Evolutionary conservation across 2,329 filamentous ascomycete species (phyloP), one percentile per base, ranked within the genome.

Genomic region (Colletotrichum somersetense): DNA sequence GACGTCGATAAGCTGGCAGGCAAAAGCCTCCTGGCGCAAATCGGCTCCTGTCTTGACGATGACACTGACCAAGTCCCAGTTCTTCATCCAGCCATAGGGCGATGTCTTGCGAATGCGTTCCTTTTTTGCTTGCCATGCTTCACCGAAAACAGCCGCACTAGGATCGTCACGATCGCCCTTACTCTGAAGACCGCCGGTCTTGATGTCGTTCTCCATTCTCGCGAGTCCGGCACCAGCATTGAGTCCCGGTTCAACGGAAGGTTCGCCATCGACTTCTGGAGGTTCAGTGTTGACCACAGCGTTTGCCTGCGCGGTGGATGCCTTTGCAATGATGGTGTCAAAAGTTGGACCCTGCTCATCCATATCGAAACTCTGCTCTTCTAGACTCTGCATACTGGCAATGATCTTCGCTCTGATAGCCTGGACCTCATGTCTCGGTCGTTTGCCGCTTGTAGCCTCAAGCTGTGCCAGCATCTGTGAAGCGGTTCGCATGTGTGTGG

Each of bases 21-120:
- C 93, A 80, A 96, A 96, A 0, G 93, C 93, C 81, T 96, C 93
- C 83, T 96, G 93, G 62, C 93, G 88, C 73, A 96, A 84, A 81
- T 96, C 93, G 2, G 92, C 92, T 3, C 93, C 93, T 14, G 93
- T 96, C 84, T 96, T 96, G 76, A 96, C 92, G 78, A 96, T 96
- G 72, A 96, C 93, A 78, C 92, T 95, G 74, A 96, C 87, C 33
- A 96, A 86, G 77, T 96, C 93, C 93, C 93, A 96, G 78, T 95
- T 96, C 83, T 93, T 93, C 91, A 95, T 94, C 90, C 92, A 94
- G 12, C 93, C 93, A 78, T 95, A 96, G 0, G 93, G 93, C 0
- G 93, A 96, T 1, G 93, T 93, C 76, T 93, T 92, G 73, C 93
- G 89, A 79, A 96, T 94, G 26, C 93, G 92, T 81, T 96, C 93